A percentile compares a stretch with the other conserved stretches of the same genome.
Conservation (phyloP, 192 early-diverging fungal species). For the Podila verticillata region DNA sequence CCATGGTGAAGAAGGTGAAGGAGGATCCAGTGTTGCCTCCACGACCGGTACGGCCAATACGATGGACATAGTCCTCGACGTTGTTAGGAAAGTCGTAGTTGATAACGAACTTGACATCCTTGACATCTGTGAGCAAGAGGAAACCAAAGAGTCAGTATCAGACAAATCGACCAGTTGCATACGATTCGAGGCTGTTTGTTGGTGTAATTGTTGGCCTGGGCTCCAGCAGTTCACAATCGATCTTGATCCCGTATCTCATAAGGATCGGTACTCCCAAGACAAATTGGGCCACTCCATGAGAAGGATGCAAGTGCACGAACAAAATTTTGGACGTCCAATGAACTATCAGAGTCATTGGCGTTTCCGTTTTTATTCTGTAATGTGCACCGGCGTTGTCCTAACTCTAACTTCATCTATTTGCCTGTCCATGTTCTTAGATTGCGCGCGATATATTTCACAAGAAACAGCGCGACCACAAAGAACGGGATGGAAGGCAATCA, state of each 20-base stretch:
- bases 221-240: too few species aligned
- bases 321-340: conserved; percentile 15
- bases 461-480: conserved; percentile 23
- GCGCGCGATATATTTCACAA: conserved; percentile 15
- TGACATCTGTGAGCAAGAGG: conserved; percentile 69
- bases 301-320: not conserved
- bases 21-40: conserved; percentile 91
- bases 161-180: too few species aligned
- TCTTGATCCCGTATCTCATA: too few species aligned
- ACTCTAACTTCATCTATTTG: conserved; percentile 32
- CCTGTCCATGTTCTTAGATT: conserved; percentile 22
- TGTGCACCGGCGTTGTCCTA: conserved; percentile 20
- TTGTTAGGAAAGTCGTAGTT: conserved; percentile 96
- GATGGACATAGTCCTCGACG: conserved; percentile 90
- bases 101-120: conserved; percentile 97
- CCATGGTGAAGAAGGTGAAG: conserved; percentile 92
- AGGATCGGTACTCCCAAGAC: too few species aligned
- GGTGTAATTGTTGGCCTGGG: too few species aligned
- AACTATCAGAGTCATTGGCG: not conserved
- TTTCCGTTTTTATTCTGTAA: conserved; percentile 24
- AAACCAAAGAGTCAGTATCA: not conserved
- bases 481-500: conserved; percentile 32
- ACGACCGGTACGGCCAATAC: conserved; percentile 97
- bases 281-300: not conserved
- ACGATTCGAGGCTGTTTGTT: too few species aligned